Evolutionary conservation across 345 rosid genomes (phyloP).

Genomic region (Aquilaria sinensis): DNA sequence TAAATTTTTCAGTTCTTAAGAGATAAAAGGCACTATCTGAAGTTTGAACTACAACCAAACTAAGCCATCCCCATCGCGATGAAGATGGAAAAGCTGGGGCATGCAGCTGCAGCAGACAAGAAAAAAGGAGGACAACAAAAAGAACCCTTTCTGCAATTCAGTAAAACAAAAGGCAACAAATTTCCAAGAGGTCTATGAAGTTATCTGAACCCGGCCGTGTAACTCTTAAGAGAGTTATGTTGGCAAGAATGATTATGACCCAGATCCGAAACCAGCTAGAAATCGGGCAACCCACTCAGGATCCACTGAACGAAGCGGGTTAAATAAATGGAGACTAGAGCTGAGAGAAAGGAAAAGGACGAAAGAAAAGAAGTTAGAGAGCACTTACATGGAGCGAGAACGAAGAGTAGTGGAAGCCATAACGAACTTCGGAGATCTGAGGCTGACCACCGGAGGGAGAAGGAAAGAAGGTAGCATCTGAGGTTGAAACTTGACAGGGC

Average conservation of each 20-base stretch:
- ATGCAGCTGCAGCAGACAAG: too few species aligned
- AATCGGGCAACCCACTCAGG: conserved; percentile 7
- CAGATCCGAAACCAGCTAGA: conserved; percentile 21
- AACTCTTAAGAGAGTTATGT: too few species aligned
- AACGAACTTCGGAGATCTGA: conserved; percentile 74
- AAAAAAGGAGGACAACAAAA: too few species aligned
- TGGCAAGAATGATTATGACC: neutral
- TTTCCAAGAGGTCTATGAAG: too few species aligned
- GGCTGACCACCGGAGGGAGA: conserved; percentile 47
- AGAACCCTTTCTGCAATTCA: too few species aligned
- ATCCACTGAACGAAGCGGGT: neutral
- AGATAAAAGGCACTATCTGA: too few species aligned
- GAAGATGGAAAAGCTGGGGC: too few species aligned
- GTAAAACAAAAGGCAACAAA: too few species aligned
- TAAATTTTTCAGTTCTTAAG: too few species aligned
- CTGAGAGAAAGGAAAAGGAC: neutral
- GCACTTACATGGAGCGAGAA: conserved; percentile 49
- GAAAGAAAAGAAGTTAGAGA: neutral
- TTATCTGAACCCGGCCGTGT: too few species aligned
- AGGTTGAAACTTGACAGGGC: conserved; percentile 45
- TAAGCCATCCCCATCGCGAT: too few species aligned
- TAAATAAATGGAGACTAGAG: neutral
- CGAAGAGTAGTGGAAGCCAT: conserved; percentile 64
- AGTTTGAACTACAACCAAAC: too few species aligned
- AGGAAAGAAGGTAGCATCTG: conserved; percentile 47